A percentile compares a stretch with the other conserved stretches of the same genome.
Conservation (phyloP, 352 stramenopile genomes). For the Thraustochytrium sp. region DNA sequence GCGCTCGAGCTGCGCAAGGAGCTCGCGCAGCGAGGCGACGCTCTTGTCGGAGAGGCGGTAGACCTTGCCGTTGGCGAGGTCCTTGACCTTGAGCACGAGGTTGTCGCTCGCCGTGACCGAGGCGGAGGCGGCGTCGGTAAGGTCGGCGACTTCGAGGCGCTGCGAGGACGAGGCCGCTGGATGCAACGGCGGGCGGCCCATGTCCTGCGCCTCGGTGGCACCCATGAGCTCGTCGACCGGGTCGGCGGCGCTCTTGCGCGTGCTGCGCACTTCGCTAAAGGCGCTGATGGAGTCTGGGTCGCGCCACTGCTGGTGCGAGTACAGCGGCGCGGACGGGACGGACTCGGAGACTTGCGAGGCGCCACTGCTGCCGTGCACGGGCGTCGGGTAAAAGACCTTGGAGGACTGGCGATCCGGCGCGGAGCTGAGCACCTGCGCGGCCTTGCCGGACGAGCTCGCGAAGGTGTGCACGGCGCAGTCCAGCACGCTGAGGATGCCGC, state of each 20-base stretch:
- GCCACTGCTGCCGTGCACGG: neutral
- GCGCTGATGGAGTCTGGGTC: conserved; percentile 40
- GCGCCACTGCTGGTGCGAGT: conserved; percentile 34
- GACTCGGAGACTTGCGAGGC: neutral
- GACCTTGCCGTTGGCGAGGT: conserved; percentile 5
- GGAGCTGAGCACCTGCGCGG: conserved; percentile 14
- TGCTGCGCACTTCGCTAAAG: conserved; percentile 35
- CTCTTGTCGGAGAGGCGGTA: conserved; percentile 24
- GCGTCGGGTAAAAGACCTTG: conserved; percentile 12
- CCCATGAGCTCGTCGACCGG: neutral
- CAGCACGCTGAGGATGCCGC: conserved; percentile 35
- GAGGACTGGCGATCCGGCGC: neutral
- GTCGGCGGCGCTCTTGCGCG: neutral
- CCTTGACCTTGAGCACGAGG: conserved; percentile 39
- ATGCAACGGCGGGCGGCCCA: neutral
- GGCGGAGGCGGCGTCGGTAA: neutral
- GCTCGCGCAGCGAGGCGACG: neutral
- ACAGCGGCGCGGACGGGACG: neutral
- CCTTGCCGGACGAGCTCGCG: conserved; percentile 14
- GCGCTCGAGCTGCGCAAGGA: conserved; percentile 10
- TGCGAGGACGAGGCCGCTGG: neutral
- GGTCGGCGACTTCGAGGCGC: neutral
- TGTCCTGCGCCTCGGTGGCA: neutral
- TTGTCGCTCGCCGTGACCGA: neutral
- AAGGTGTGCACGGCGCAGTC: conserved; percentile 42